Conservation (phyloP, 306 rosid genomes). For the Gastrolobium bilobum region DNA sequence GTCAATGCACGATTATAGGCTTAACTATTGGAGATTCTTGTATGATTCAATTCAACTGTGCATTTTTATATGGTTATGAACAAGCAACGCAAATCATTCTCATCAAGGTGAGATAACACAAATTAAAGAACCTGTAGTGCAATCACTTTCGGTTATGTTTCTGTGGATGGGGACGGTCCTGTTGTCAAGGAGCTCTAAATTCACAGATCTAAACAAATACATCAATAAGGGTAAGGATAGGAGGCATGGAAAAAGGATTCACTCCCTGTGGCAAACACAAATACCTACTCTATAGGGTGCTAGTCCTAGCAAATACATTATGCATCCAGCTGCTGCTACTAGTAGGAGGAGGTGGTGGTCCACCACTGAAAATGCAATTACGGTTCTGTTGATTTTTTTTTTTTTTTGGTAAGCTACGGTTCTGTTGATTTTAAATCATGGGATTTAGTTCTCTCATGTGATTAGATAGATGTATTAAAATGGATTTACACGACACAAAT, state of each 20-base stretch:
- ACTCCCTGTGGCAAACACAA: not conserved
- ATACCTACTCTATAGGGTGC: not conserved
- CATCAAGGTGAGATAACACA: not conserved
- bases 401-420: too few species aligned
- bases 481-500: too few species aligned
- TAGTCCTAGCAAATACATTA: not conserved
- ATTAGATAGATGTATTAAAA: too few species aligned
- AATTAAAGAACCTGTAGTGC: not conserved
- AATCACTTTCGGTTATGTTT: not conserved
- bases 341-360: not conserved
- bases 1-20: conserved; percentile 16
- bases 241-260: too few species aligned
- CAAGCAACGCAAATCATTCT: not conserved
- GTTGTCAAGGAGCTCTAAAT: too few species aligned
- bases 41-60: not conserved
- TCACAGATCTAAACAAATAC: too few species aligned
- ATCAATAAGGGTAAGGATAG: too few species aligned
- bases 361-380: not conserved
- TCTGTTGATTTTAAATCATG: too few species aligned
- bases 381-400: not conserved
- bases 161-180: too few species aligned
- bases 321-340: not conserved
- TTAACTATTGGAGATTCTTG: not conserved
- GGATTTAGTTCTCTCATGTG: too few species aligned
- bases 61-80: not conserved